phyloP scores from a whole-genome alignment of 78 protist species.

The Guillardia theta region DNA sequence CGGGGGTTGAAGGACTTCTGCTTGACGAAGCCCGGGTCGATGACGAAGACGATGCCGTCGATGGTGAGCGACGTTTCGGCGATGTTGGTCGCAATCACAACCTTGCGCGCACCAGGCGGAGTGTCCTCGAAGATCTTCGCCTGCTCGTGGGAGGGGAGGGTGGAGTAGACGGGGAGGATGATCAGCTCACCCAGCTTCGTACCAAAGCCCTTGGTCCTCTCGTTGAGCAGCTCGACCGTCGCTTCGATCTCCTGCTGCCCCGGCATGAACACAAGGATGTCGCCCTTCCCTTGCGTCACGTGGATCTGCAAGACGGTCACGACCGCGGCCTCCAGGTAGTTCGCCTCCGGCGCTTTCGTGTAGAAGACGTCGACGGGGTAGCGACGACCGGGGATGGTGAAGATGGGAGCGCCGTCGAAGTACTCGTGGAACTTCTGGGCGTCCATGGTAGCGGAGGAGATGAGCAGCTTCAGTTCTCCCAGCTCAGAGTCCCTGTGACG shows the following conservation, averaged over 20 bases:
- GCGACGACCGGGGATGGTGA: slow-evolving; percentile 89
- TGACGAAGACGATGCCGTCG: slow-evolving; percentile 96
- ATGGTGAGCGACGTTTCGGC: slow-evolving; percentile 96
- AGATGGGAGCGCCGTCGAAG: slow-evolving; percentile 68
- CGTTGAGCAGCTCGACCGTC: slow-evolving; percentile 74
- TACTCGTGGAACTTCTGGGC: slow-evolving; percentile 82
- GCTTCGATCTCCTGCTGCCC: slow-evolving; percentile 97
- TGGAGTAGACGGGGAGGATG: slow-evolving; percentile 83
- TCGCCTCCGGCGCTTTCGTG: slow-evolving; percentile 88
- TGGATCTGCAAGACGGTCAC: slow-evolving; percentile 95
- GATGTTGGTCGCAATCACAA: slow-evolving; percentile 97
- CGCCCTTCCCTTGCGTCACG: slow-evolving; percentile 89
- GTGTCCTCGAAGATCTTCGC: slow-evolving; percentile 57
- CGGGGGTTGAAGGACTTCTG: slow-evolving; percentile 84
- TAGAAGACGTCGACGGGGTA: slow-evolving; percentile 85
- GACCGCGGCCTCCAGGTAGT: slow-evolving; percentile 94
- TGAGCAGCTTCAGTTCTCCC: slow-evolving; percentile 75
- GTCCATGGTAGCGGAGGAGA: slow-evolving; percentile 98
- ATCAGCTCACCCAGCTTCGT: slow-evolving; percentile 83
- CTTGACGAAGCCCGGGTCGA: slow-evolving; percentile 87
- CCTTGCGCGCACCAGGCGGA: slow-evolving; percentile 79
- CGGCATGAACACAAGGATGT: slow-evolving; percentile 94
- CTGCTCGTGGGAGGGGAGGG: slow-evolving; percentile 70
- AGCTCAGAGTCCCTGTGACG: slow-evolving; percentile 36
- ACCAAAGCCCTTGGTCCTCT: slow-evolving; percentile 83